A percentile compares a stretch with the other conserved stretches of the same genome.
Evolutionary conservation across 176 grass and related monocot genomes (phyloP).

Genomic region (Saccharum spontaneum): DNA sequence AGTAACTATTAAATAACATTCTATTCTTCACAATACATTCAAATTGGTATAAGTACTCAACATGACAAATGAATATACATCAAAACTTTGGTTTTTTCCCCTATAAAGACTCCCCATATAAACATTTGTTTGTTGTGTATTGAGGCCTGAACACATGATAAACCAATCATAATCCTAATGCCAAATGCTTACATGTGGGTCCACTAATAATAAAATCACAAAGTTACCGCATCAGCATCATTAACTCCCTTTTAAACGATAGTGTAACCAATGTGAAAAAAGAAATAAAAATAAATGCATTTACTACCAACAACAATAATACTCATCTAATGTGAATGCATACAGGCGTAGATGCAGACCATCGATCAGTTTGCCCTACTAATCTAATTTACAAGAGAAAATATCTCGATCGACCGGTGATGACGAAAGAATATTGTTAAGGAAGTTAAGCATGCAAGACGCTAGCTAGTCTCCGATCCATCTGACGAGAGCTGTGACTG

Average conservation of each 20-base stretch:
- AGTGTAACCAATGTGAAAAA: neutral
- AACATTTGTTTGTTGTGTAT: neutral
- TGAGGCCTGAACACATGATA: neutral
- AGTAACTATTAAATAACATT: neutral
- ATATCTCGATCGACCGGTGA: neutral
- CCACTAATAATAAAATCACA: neutral
- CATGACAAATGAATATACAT: no score
- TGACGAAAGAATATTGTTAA: constrained; percentile 41
- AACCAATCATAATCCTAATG: neutral
- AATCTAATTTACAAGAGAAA: neutral
- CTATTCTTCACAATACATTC: neutral
- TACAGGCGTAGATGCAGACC: neutral
- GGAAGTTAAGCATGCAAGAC: constrained; percentile 42
- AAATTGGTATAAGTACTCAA: neutral
- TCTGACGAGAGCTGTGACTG: constrained; percentile 37
- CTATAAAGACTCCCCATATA: neutral
- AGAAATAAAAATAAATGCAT: neutral
- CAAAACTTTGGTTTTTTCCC: neutral
- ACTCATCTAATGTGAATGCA: no score
- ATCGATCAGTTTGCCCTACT: neutral
- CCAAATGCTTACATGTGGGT: neutral
- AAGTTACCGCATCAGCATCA: neutral
- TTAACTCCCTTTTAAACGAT: neutral
- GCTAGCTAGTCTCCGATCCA: neutral
- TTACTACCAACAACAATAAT: neutral